phyloP scores from a whole-genome alignment of 2,329 filamentous ascomycete species.

The Botrytis aclada region DNA sequence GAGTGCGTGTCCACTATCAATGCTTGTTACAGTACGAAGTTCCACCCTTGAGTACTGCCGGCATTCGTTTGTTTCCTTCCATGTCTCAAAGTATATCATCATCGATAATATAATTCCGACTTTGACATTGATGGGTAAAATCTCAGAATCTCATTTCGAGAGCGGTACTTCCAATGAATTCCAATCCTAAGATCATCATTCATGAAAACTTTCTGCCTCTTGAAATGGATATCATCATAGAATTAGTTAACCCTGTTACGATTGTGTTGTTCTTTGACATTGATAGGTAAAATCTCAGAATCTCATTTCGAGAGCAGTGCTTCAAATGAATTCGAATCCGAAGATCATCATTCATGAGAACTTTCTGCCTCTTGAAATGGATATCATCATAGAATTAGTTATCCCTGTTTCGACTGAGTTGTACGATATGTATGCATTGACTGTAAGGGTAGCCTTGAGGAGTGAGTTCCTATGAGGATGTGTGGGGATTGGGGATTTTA shows the following conservation, averaged over 20 bases:
- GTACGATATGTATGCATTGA: not conserved
- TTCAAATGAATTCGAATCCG: not conserved
- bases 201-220: not conserved
- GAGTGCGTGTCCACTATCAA: not conserved
- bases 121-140: not conserved
- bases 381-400: not conserved
- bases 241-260: not conserved
- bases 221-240: not conserved
- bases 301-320: not conserved
- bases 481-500: not conserved
- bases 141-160: not conserved
- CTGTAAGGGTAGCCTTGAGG: not conserved
- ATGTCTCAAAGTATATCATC: not conserved
- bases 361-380: not conserved
- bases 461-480: not conserved
- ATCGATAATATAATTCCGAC: not conserved
- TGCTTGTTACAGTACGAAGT: constrained; percentile 4
- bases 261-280: not conserved
- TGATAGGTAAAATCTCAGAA: not conserved
- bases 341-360: not conserved
- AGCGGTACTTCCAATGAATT: not conserved
- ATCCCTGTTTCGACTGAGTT: too few relatives aligned
- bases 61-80: not conserved
- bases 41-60: not conserved
- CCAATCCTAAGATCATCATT: not conserved